A percentile compares a stretch with the other conserved stretches of the same genome.
These are phyloP conservation scores for Sporothrix globosa DNA, from an alignment of 2,329 filamentous ascomycete genomes.

Conservation along the genomic window DNA sequence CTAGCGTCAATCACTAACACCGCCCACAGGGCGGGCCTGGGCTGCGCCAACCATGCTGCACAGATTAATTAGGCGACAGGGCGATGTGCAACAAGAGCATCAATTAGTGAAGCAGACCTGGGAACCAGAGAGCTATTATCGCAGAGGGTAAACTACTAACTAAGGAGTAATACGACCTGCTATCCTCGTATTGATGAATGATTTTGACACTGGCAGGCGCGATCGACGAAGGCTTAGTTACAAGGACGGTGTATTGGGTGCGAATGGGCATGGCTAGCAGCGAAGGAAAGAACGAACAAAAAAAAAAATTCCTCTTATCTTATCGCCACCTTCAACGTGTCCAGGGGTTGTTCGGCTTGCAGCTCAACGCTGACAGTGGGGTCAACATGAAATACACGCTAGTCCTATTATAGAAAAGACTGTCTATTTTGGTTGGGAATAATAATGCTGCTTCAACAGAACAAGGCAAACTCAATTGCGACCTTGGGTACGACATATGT, in stretches of 20 bases:
- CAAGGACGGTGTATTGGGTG: neutral
- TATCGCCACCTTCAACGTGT: conserved; percentile 30
- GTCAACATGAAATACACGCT: conserved; percentile 22
- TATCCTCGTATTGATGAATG: neutral
- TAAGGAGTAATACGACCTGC: too few species aligned
- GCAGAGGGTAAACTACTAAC: neutral
- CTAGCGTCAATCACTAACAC: conserved; percentile 9
- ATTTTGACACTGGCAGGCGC: neutral
- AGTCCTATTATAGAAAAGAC: conserved; percentile 22
- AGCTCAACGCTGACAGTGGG: conserved; percentile 34
- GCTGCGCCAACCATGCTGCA: conserved; percentile 21
- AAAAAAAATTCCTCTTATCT: conserved; percentile 32
- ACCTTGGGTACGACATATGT: neutral
- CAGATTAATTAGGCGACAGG: conserved; percentile 10
- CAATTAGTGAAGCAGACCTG: neutral
- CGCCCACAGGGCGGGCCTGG: neutral
- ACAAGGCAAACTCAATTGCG: conserved; percentile 27
- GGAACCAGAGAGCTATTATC: conserved; percentile 2
- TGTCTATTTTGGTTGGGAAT: conserved; percentile 35
- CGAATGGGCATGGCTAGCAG: neutral
- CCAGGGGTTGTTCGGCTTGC: conserved; percentile 13
- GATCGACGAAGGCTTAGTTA: neutral
- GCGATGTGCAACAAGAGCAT: neutral
- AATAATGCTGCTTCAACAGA: conserved; percentile 30
- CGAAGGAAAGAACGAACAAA: neutral